A percentile compares a stretch with the other conserved stretches of the same genome.
Evolutionary conservation across 2,329 filamentous ascomycete genomes (phyloP).

Genomic region (Aspergillus arachidicola): DNA sequence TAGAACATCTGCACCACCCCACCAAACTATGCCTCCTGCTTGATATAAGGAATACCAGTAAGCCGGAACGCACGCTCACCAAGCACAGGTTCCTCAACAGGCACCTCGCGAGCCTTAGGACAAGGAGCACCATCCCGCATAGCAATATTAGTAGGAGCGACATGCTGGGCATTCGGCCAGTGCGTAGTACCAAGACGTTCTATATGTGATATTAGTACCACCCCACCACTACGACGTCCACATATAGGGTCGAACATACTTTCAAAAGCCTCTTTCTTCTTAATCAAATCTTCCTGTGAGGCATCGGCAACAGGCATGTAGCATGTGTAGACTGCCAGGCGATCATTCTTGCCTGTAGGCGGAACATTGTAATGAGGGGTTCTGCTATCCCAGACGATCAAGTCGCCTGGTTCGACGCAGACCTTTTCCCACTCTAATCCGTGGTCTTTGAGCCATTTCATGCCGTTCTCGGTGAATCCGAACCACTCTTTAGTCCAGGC

Average conservation of each 20-base stretch:
- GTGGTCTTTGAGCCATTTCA: slow-evolving; percentile 37
- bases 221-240: too few species aligned
- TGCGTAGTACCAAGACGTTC: slow-evolving; percentile 45
- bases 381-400: slow-evolving; percentile 47
- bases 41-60: slow-evolving; percentile 53
- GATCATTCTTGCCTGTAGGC: slow-evolving; percentile 30
- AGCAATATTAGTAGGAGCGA: slow-evolving; percentile 24
- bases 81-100: slow-evolving; percentile 44
- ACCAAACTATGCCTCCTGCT: background rate
- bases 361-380: slow-evolving; percentile 45
- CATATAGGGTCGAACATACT: slow-evolving; percentile 7
- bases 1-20: background rate
- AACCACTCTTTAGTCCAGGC: slow-evolving; percentile 36
- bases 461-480: slow-evolving; percentile 30
- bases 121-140: slow-evolving; percentile 23
- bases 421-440: slow-evolving; percentile 39
- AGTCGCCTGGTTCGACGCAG: slow-evolving; percentile 47
- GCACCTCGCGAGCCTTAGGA: slow-evolving; percentile 38
- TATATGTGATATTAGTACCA: background rate
- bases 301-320: slow-evolving; percentile 45
- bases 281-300: slow-evolving; percentile 44
- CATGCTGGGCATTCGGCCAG: slow-evolving; percentile 34
- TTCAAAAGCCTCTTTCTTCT: slow-evolving; percentile 48
- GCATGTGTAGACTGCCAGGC: slow-evolving; percentile 44
- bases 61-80: slow-evolving; percentile 49